Conservation (phyloP, 2,329 filamentous ascomycete species). For the Ophiostoma pallidulum region DNA sequence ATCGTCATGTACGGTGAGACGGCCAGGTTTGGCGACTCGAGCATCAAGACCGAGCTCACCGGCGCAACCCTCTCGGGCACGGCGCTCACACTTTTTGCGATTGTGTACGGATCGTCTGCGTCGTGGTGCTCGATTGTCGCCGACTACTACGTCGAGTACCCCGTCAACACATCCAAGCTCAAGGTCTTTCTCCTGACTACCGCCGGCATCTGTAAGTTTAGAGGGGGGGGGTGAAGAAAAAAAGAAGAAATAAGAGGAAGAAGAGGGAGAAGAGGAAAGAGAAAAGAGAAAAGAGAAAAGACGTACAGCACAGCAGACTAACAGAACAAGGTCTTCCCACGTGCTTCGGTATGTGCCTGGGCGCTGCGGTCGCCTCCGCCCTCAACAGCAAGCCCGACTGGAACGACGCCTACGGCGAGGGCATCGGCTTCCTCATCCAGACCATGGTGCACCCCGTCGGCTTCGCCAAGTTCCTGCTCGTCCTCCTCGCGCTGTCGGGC, state of each 20-base stretch:
- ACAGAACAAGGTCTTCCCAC: slow-evolving; percentile 31
- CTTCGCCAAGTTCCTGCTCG: slow-evolving; percentile 54
- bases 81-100: slow-evolving; percentile 33
- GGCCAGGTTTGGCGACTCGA: slow-evolving; percentile 31
- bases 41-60: slow-evolving; percentile 24
- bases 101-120: slow-evolving; percentile 39
- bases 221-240: no score
- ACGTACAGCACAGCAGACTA: no score
- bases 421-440: slow-evolving; percentile 49
- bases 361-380: slow-evolving; percentile 53
- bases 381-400: slow-evolving; percentile 44
- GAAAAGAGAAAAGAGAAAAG: no score
- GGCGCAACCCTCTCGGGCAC: slow-evolving; percentile 30
- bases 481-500: slow-evolving; percentile 44
- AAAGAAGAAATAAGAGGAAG: no score
- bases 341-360: slow-evolving; percentile 48
- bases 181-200: slow-evolving; percentile 40
- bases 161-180: slow-evolving; percentile 33
- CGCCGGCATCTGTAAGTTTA: slow-evolving; percentile 32
- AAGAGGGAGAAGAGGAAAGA: not conserved
- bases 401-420: slow-evolving; percentile 42
- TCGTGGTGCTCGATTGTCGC: slow-evolving; percentile 38
- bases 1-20: slow-evolving; percentile 39
- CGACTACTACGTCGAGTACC: slow-evolving; percentile 40
- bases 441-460: slow-evolving; percentile 49